Conservation (phyloP, 2,329 filamentous ascomycete species). For the Nothophaeocryptopus gaeumannii region DNA sequence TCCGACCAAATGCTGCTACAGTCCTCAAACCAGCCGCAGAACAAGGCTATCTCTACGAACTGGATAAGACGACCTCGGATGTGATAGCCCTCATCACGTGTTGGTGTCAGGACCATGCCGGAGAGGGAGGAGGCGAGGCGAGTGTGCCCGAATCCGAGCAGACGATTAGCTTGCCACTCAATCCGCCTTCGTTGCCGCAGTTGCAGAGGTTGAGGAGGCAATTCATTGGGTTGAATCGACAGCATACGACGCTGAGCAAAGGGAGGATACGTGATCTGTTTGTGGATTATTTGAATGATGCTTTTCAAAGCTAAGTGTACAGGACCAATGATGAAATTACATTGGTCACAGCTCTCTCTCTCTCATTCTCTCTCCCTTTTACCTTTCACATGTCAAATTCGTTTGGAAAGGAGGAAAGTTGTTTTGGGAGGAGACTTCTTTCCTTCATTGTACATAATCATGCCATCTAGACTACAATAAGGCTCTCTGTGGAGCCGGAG, state of each 20-base stretch:
- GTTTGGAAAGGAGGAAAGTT: neutral
- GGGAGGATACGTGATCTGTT: constrained; percentile 39
- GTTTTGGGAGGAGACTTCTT: neutral
- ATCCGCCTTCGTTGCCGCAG: constrained; percentile 65
- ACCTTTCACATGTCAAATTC: neutral
- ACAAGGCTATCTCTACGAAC: constrained; percentile 72
- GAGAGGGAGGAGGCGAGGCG: constrained; percentile 61
- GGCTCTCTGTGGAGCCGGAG: constrained; percentile 4
- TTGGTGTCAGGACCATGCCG: constrained; percentile 62
- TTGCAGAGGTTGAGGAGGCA: constrained; percentile 74
- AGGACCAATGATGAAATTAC: neutral
- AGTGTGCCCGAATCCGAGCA: constrained; percentile 51
- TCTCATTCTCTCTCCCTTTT: no score
- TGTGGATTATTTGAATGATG: constrained; percentile 43
- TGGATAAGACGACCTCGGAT: constrained; percentile 76
- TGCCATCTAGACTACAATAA: constrained; percentile 1
- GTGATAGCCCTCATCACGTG: constrained; percentile 68
- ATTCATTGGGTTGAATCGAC: constrained; percentile 71
- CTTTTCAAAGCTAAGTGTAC: constrained; percentile 31
- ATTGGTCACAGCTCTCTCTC: neutral
- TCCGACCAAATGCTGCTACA: constrained; percentile 74
- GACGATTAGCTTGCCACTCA: constrained; percentile 64
- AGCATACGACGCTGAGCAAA: constrained; percentile 50
- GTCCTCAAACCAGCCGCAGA: constrained; percentile 62
- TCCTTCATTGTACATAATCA: neutral